These are phyloP conservation scores for Croton laevigatus DNA, from an alignment of 441 rosid genomes.

Conservation along the genomic window DNA sequence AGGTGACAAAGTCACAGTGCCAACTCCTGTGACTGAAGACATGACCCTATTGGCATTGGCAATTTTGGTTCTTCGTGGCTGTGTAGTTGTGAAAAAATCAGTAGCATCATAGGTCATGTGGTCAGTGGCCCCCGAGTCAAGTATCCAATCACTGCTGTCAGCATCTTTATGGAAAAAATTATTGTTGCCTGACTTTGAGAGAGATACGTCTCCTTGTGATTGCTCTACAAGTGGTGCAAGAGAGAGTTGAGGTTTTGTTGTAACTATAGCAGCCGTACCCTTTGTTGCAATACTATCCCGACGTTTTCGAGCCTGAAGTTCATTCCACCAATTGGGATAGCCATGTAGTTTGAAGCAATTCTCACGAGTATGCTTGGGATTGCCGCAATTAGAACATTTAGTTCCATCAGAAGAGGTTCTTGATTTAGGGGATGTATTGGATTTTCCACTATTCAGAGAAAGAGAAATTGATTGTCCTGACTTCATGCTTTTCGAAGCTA, in stretches of 20 bases:
- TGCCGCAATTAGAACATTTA: conserved; percentile 1
- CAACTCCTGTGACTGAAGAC: neutral
- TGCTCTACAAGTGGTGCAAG: neutral
- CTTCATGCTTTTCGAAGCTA: neutral
- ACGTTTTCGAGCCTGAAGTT: neutral
- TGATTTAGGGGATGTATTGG: neutral
- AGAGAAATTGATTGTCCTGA: neutral
- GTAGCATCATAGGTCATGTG: conserved; percentile 4
- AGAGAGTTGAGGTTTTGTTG: neutral
- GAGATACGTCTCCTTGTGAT: neutral
- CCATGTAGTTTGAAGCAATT: conserved; percentile 8
- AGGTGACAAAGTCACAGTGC: neutral
- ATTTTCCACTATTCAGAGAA: neutral
- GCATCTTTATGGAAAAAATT: neutral
- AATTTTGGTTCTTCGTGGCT: neutral
- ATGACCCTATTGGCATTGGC: neutral
- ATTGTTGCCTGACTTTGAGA: neutral
- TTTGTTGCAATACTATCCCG: neutral
- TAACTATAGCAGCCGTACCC: neutral
- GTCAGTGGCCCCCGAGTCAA: neutral
- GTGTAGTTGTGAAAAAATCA: neutral
- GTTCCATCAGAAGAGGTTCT: neutral
- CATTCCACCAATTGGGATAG: neutral
- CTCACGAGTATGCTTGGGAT: too few species aligned
- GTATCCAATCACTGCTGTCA: neutral